phyloP scores from a whole-genome alignment of 176 grass and related monocot genomes.

The Poa pratensis region DNA sequence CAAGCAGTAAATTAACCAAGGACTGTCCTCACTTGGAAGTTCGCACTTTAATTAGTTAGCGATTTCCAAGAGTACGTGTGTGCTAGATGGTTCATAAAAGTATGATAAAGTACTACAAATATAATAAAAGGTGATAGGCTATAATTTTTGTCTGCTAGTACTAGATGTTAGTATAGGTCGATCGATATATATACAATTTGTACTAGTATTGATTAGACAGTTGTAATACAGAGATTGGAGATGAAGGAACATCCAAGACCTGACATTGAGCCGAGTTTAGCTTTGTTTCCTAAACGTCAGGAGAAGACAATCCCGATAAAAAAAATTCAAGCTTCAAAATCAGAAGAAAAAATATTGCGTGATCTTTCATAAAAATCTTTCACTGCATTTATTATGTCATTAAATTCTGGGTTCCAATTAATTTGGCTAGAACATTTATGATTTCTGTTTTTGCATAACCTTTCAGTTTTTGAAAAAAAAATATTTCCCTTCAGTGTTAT shows the following conservation, averaged over 20 bases:
- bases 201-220: not conserved
- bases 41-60: not conserved
- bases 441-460: too few relatives aligned
- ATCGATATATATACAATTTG: not conserved
- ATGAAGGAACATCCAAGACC: not conserved
- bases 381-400: too few relatives aligned
- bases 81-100: constrained; percentile 19
- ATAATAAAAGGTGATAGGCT: not conserved
- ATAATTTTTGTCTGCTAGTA: constrained; percentile 26
- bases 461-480: too few relatives aligned
- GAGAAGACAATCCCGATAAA: not conserved
- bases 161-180: not conserved
- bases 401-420: too few relatives aligned
- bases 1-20: constrained; percentile 6
- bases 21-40: constrained; percentile 30
- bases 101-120: not conserved
- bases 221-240: not conserved
- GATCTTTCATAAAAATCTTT: too few relatives aligned
- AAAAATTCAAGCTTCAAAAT: too few relatives aligned
- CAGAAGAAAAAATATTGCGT: too few relatives aligned
- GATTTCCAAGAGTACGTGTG: constrained; percentile 45
- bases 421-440: too few relatives aligned
- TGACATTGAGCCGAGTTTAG: not conserved
- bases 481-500: too few relatives aligned
- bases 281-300: not conserved